These are phyloP conservation scores for Phaeodactylum tricornutum DNA, from an alignment of 108 stramenopile genomes.

Conservation along the genomic window DNA sequence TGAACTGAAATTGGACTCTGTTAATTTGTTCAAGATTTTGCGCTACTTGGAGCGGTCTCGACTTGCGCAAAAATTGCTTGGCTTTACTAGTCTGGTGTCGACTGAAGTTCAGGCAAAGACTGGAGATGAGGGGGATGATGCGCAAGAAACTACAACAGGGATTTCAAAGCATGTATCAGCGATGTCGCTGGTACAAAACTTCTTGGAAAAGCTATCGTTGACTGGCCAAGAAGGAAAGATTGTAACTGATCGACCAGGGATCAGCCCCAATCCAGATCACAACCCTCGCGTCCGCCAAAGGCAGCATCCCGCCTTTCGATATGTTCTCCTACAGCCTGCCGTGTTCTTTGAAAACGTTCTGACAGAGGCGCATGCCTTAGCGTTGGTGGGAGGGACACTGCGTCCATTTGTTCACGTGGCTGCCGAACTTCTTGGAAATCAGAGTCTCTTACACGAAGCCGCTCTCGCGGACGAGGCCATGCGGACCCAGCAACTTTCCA, in stretches of 20 bases:
- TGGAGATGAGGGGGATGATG: background rate
- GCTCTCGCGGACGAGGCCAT: slow-evolving; percentile 26
- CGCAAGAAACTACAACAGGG: slow-evolving; percentile 8
- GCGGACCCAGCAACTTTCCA: background rate
- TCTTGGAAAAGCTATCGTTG: slow-evolving; percentile 46
- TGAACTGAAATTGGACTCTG: slow-evolving; percentile 67
- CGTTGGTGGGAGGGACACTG: slow-evolving; percentile 96
- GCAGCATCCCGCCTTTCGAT: slow-evolving; percentile 16
- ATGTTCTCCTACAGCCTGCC: slow-evolving; percentile 84
- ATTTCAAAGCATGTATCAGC: slow-evolving; percentile 73
- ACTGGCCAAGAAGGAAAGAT: slow-evolving; percentile 59
- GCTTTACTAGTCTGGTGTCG: slow-evolving; percentile 43
- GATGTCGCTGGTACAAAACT: slow-evolving; percentile 69
- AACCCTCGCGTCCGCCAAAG: slow-evolving; percentile 3
- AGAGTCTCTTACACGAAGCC: slow-evolving; percentile 25
- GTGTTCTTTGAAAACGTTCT: slow-evolving; percentile 62
- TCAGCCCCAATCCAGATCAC: background rate
- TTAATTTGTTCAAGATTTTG: slow-evolving; percentile 88
- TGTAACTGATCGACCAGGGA: slow-evolving; percentile 41
- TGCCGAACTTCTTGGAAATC: slow-evolving; percentile 61
- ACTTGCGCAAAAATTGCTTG: slow-evolving; percentile 82
- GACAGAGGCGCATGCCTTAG: slow-evolving; percentile 76
- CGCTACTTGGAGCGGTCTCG: slow-evolving; percentile 76
- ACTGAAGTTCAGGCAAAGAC: background rate
- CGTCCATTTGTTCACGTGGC: slow-evolving; percentile 84